Evolutionary conservation across 495 filamentous ascomycete species (phyloP), one percentile per base, ranked within the genome.

Genomic region (Aspergillus egyptiacus): DNA sequence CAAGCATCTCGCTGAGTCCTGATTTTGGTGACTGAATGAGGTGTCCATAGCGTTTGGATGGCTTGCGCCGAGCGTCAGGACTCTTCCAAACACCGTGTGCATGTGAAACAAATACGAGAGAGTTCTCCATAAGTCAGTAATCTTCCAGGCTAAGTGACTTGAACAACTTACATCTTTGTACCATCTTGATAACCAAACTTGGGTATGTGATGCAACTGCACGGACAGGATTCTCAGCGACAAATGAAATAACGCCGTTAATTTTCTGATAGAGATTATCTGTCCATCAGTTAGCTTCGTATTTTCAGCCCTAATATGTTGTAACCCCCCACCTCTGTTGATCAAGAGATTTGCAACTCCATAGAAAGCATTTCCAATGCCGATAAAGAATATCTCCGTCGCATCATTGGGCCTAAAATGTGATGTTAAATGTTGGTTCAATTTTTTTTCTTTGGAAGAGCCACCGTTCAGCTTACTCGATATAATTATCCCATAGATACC

Each of bases 401-500:
- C 61, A 6, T 87, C 79, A 51, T 81, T 76, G 3, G 85, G 65
- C 50, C 81, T 85, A 48, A 25, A 6, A 22, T 13, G 28, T 48
- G 30, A 56, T 25, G 23, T 24, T 33, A 38, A n/a, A n/a, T n/a
- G n/a, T n/a, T n/a, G n/a, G n/a, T n/a, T n/a, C n/a, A n/a, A n/a
- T n/a, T n/a, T n/a, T n/a, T n/a, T 10, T 2, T 24, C 17, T n/a
- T 2, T 28, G 25, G 36, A 22, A 23, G 11, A 18, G 10, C 15
- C 23, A n/a, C 46, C 30, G 10, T 19, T 46, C n/a, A n/a, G n/a
- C 70, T 56, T 71, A 82, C 76, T 95, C 87, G 27, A 98, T 85
- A 56, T 95, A 96, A 59, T 98, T 98, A 55, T 97, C 91, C 94
- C 94, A 98, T 25, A 98, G 63, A 57, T 95, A 97, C 45, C 78